Evolutionary conservation across 805 yeast genomes (phyloP).

Genomic region (Myxozyma neotropica): DNA sequence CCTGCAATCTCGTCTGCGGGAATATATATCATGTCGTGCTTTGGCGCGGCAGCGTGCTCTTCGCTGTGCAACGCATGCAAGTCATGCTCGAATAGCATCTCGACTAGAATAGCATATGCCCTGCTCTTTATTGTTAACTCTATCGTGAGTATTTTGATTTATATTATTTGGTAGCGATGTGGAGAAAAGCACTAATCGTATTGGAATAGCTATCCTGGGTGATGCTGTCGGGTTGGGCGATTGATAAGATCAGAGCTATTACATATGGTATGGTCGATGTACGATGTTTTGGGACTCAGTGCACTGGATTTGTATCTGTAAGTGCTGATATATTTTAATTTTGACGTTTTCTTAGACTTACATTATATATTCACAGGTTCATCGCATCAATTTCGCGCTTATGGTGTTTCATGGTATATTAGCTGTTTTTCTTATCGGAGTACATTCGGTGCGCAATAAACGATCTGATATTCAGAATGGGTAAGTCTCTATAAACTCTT

Average conservation of each 20-base stretch:
- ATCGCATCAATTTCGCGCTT: conserved; percentile 83
- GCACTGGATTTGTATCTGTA: conserved; percentile 94
- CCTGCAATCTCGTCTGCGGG: conserved; percentile 65
- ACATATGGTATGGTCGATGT: conserved; percentile 69
- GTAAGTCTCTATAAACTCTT: background rate
- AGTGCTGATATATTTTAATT: background rate
- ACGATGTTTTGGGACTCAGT: conserved; percentile 77
- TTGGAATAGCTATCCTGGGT: conserved; percentile 71
- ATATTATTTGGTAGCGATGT: background rate
- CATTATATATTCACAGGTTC: conserved; percentile 40
- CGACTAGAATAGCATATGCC: conserved; percentile 89
- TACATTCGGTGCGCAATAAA: conserved; percentile 74
- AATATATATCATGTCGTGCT: conserved; percentile 67
- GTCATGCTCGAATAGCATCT: conserved; percentile 69
- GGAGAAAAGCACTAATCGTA: background rate
- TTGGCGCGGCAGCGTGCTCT: conserved; percentile 79
- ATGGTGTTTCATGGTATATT: conserved; percentile 76
- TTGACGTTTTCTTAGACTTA: background rate
- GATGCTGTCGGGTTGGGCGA: conserved; percentile 80
- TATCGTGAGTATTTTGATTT: conserved; percentile 44
- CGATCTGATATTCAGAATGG: conserved; percentile 88
- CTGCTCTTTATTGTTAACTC: conserved; percentile 74
- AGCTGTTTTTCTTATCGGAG: conserved; percentile 69
- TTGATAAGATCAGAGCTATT: conserved; percentile 69
- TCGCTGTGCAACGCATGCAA: conserved; percentile 61